phyloP scores from a whole-genome alignment of 208 protist species.

The Naegleria gruberi region DNA sequence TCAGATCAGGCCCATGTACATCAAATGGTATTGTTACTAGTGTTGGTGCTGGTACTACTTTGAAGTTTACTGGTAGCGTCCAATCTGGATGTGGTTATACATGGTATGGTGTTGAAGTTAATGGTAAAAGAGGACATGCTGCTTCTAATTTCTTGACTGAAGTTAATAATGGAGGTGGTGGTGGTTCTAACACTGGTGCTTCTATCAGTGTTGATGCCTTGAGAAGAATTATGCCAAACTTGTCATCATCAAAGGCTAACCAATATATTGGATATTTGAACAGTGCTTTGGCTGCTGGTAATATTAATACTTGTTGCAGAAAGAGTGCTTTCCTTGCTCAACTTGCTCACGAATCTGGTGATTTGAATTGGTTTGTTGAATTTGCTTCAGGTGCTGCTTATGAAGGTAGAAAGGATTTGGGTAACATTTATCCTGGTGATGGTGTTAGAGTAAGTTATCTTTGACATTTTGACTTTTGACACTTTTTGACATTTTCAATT shows the following conservation, averaged over 20 bases:
- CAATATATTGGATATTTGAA: not conserved
- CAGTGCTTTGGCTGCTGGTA: not conserved
- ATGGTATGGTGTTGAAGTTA: not conserved
- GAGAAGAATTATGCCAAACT: not conserved
- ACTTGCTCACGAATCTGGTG: constrained; percentile 28
- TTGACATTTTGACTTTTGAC: no score
- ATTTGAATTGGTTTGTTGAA: constrained; percentile 25
- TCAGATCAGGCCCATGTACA: not conserved
- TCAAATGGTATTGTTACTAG: not conserved
- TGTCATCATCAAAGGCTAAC: not conserved
- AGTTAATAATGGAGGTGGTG: not conserved
- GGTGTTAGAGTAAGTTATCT: not conserved
- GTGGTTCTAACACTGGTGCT: not conserved
- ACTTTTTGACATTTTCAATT: no score
- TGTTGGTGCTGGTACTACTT: no score
- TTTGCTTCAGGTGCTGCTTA: constrained; percentile 33
- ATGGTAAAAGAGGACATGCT: not conserved
- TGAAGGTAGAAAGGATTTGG: constrained; percentile 34
- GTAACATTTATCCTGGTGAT: constrained; percentile 32
- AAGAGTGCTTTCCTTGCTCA: constrained; percentile 25
- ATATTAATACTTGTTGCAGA: not conserved
- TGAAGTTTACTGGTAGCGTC: not conserved
- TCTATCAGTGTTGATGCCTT: not conserved
- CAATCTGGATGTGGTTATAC: not conserved
- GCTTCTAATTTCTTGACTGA: not conserved